Evolutionary conservation across 768 basidiomycete species (phyloP), one percentile per base, ranked within the genome.

Genomic region (Macrolepiota albuminosa): DNA sequence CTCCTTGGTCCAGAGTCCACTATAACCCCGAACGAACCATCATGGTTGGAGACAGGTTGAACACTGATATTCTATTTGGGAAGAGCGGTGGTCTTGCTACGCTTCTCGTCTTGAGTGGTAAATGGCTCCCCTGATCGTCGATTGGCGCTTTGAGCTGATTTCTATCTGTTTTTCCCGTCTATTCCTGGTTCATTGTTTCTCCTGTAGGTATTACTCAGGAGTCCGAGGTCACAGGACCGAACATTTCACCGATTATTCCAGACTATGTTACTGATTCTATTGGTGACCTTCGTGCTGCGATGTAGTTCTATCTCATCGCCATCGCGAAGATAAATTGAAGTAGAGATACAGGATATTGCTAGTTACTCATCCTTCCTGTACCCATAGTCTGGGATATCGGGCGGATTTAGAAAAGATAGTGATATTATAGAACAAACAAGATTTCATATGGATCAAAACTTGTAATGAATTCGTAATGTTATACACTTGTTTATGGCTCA

Each of bases 21-120:
- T 95, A 93, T 70, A 90, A 98, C 73, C 92, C 92, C 46, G 76
- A 81, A 61, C 79, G 86, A 55, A 95, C 95, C 16, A 85, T 98
- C 70, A 98, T 99, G 93, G 80, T 98, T 48, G 96, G 96, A 45
- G 96, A 99, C 75, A 84, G 96, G 61, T 80, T 99, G 64, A 89
- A 92, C 71, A 98, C 97, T 6, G 96, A 99, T 73, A 98, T 99
- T 66, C 74, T 90, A 54, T 99, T 98, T 68, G 97, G 96, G 53
- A 82, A 91, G 70, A 83, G 83, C 49, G 93, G 93, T 45, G 93
- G 93, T 31, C 80, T 97, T 24, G 72, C 88, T 18, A 98, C 96
- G 0, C 78, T 98, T 58, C 85, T 98, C 45, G 96, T 98, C 58
- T 75, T 98, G 65, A 95, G 93, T n/a, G 95, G 94, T 90, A 69